phyloP scores from a whole-genome alignment of 495 filamentous ascomycete species.

The Cercophora samala region DNA sequence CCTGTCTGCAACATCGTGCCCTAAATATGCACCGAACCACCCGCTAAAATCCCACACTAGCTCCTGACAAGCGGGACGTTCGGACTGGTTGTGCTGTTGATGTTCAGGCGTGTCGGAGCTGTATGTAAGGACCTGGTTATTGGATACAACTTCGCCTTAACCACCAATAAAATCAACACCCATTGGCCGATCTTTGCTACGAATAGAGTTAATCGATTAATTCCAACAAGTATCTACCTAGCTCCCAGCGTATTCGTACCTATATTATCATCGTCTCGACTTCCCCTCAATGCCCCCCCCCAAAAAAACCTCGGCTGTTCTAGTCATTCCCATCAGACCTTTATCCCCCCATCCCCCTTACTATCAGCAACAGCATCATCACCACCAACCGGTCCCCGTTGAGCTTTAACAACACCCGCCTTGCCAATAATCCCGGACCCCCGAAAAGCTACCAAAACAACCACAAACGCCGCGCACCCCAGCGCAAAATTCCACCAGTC shows the following conservation, averaged over 20 bases:
- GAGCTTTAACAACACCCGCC: slow-evolving; percentile 17
- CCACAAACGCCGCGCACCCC: slow-evolving; percentile 33
- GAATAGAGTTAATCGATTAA: neutral
- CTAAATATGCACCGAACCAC: neutral
- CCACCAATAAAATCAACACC: neutral
- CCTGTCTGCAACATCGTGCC: neutral
- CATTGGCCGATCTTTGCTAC: neutral
- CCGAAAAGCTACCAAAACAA: slow-evolving; percentile 42
- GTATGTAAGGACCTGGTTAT: neutral
- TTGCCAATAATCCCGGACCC: slow-evolving; percentile 47
- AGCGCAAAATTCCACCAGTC: slow-evolving; percentile 53
- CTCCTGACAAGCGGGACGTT: neutral
- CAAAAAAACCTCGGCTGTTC: neutral
- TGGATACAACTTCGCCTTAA: neutral
- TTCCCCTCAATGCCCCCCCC: neutral
- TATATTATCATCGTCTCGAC: neutral
- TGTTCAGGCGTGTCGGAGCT: neutral
- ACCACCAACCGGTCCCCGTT: neutral
- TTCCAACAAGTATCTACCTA: neutral
- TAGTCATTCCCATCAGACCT: neutral
- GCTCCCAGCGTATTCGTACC: neutral
- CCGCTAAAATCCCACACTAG: neutral
- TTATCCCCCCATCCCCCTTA: neutral
- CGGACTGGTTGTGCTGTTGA: neutral
- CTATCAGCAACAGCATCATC: neutral